Evolutionary conservation across 257 asterid genomes (phyloP), one percentile per base, ranked within the genome.

Genomic region (Rehmannia glutinosa): DNA sequence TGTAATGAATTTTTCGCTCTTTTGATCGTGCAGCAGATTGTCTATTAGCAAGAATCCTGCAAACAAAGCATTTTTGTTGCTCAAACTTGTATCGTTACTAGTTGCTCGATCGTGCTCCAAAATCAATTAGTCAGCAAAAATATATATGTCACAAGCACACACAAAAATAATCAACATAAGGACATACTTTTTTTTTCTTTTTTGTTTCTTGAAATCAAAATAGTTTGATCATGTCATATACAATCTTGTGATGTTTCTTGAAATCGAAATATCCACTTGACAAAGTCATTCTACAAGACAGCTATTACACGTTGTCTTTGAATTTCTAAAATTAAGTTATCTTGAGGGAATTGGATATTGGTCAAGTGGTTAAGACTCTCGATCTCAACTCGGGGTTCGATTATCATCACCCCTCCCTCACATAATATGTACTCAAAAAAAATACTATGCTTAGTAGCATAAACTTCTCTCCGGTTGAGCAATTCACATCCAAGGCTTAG

Each of bases 1-100:
- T 88, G 76, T 91, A 91, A 30, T 83, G 91, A 23, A 70, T 71
- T 66, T 91, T 89, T 54, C 98, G 82, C 79, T 91, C 98, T 76
- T 91, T 91, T 0, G 98, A 91, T 16, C 98, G 86, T 9, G 98
- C 94, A 0, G 98, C 98, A 50, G 98, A 91, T 78, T 89, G 96
- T 52, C 96, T 82, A 73, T 91, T 91, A 23, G 98, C 96, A 62
- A 89, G 90, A 71, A 89, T 86, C 87, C 95, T 91, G 75, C 77
- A 81, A 71, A 24, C 2, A 45, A 58, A 36, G 2, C 55, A 24
- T n/a, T n/a, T n/a, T n/a, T n/a, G n/a, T n/a, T n/a, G n/a, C n/a
- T n/a, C n/a, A n/a, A n/a, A n/a, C n/a, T n/a, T n/a, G n/a, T n/a
- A n/a, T n/a, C n/a, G n/a, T n/a, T n/a, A 9, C n/a, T 11, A 42